phyloP scores from a whole-genome alignment of 805 yeast genomes.

The Vanderwaltozyma verrucispora region DNA sequence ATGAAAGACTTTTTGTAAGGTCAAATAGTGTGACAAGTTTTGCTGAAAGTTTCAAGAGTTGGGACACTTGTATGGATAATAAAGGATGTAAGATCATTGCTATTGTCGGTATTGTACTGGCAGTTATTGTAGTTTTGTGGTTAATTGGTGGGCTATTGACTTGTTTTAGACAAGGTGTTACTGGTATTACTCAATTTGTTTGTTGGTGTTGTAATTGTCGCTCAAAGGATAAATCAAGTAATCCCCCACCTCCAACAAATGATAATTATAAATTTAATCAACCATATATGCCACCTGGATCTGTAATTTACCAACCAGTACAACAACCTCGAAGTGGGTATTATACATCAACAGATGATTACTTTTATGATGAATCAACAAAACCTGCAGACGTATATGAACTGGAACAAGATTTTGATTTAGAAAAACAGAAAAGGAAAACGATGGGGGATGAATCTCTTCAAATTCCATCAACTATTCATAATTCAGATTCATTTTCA shows the following conservation, averaged over 20 bases:
- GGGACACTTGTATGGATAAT: conserved; percentile 79
- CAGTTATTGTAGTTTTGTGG: conserved; percentile 45
- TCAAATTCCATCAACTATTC: no score
- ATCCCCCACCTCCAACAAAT: conserved; percentile 6
- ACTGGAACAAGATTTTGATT: conserved; percentile 25
- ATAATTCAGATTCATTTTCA: no score
- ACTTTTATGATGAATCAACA: conserved; percentile 14
- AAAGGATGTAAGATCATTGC: conserved; percentile 66
- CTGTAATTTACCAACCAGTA: conserved; percentile 26
- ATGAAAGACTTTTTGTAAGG: background rate
- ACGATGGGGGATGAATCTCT: no score
- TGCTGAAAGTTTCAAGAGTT: conserved; percentile 42
- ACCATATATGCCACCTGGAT: conserved; percentile 12
- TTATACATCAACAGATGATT: conserved; percentile 6
- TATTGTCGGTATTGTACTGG: conserved; percentile 60
- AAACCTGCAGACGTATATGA: conserved; percentile 18
- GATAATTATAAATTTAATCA: conserved; percentile 6
- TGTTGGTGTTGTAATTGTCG: conserved; percentile 40
- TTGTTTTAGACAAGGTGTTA: conserved; percentile 49
- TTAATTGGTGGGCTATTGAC: conserved; percentile 43
- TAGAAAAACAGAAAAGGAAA: conserved; percentile 21
- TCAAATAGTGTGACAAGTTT: conserved; percentile 24
- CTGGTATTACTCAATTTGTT: conserved; percentile 39
- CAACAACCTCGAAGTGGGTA: conserved; percentile 18
- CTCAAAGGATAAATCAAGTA: conserved; percentile 1